Evolutionary conservation across 2,329 filamentous ascomycete genomes (phyloP).

Genomic region (Zalaria obscura): DNA sequence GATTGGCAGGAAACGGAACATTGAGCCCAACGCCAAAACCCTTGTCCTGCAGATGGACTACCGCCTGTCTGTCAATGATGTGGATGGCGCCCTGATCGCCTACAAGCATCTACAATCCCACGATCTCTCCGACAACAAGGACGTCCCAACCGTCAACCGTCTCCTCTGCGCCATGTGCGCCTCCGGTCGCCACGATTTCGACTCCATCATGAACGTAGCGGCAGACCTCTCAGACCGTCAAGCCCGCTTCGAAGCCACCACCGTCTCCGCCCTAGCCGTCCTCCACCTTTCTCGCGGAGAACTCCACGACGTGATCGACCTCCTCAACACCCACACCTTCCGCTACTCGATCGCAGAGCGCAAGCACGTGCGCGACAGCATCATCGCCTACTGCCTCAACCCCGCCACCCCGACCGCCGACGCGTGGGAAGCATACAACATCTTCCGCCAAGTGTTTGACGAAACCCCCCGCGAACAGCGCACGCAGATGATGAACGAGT

Average conservation of each 20-base stretch:
- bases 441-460: conserved; percentile 43
- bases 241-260: conserved; percentile 56
- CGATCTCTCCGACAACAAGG: conserved; percentile 42
- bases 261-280: conserved; percentile 58
- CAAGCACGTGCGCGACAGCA: conserved; percentile 46
- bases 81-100: conserved; percentile 52
- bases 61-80: conserved; percentile 56
- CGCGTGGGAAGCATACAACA: conserved; percentile 45
- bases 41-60: conserved; percentile 64
- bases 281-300: conserved; percentile 65
- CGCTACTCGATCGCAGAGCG: conserved; percentile 59
- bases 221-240: conserved; percentile 58
- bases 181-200: conserved; percentile 47
- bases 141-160: conserved; percentile 51
- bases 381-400: conserved; percentile 57
- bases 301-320: conserved; percentile 63
- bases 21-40: conserved; percentile 55
- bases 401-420: conserved; percentile 46
- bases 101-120: conserved; percentile 48
- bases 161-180: conserved; percentile 57
- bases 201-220: conserved; percentile 58
- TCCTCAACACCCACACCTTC: conserved; percentile 61
- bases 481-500: conserved; percentile 62
- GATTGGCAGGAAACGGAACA: conserved; percentile 49
- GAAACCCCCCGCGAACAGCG: conserved; percentile 53